Conservation (phyloP, 768 basidiomycete genomes). For the Tricholoma matsutake region DNA sequence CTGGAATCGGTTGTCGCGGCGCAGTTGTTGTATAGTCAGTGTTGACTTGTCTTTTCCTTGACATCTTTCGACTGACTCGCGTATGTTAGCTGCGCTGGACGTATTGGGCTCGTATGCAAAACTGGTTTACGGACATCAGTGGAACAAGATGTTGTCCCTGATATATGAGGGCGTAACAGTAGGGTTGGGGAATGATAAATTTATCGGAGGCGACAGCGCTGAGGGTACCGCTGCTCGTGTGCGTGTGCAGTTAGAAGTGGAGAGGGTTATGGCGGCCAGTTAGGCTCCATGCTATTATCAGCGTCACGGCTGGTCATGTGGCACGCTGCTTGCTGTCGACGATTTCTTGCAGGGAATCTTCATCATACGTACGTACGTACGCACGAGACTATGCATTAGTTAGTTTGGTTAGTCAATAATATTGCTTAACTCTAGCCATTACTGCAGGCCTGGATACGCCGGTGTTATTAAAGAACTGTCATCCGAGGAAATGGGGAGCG, state of each 20-base stretch:
- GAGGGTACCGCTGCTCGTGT: slow-evolving; percentile 64
- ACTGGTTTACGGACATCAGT: slow-evolving; percentile 73
- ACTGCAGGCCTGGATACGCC: too few species aligned
- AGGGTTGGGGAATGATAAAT: slow-evolving; percentile 44
- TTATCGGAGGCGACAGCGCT: slow-evolving; percentile 58
- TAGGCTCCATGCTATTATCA: neutral
- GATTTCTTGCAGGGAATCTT: too few species aligned
- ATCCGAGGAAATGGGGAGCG: too few species aligned
- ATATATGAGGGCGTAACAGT: slow-evolving; percentile 61
- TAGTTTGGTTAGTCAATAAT: too few species aligned
- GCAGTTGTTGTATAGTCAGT: slow-evolving; percentile 66
- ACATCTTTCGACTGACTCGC: slow-evolving; percentile 5
- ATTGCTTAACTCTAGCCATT: too few species aligned
- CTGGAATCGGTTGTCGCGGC: slow-evolving; percentile 59
- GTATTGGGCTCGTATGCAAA: slow-evolving; percentile 62
- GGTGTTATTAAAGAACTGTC: too few species aligned
- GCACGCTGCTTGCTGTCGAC: neutral
- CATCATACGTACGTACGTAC: too few species aligned
- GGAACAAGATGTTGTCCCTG: slow-evolving; percentile 67
- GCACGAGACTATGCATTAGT: too few species aligned
- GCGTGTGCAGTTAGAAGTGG: slow-evolving; percentile 62
- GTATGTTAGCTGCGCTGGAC: slow-evolving; percentile 58
- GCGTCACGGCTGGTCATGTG: neutral
- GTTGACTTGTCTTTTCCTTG: slow-evolving; percentile 6
- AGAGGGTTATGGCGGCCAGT: slow-evolving; percentile 45